Percentiles rank a stretch among this genome's conserved stretches.
Evolutionary conservation across 23 red algal species (phyloP).

Genomic region (Pyropia yezoensis): DNA sequence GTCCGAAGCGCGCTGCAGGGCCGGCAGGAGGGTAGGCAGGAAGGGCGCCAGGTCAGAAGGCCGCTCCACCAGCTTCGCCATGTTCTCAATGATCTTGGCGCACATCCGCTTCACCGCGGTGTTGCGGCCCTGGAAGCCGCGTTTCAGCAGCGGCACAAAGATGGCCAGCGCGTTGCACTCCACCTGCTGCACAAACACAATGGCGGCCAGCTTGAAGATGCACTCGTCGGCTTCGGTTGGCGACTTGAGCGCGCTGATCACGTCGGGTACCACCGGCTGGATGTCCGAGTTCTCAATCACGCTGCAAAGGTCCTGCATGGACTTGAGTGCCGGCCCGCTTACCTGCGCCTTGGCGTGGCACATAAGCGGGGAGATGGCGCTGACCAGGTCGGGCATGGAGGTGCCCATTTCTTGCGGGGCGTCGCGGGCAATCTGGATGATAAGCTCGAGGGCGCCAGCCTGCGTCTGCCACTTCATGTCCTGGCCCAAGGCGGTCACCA

Average conservation of each 20-base stretch:
- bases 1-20: slow-evolving; percentile 64
- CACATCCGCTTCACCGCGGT: slow-evolving; percentile 73
- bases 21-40: slow-evolving; percentile 72
- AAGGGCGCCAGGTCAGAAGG: slow-evolving; percentile 58
- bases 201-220: slow-evolving; percentile 68
- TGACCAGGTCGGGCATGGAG: slow-evolving; percentile 64
- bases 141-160: slow-evolving; percentile 64
- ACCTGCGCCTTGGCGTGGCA: slow-evolving; percentile 56
- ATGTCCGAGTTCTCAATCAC: slow-evolving; percentile 76
- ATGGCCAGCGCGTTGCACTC: slow-evolving; percentile 81
- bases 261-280: slow-evolving; percentile 57
- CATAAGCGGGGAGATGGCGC: slow-evolving; percentile 54
- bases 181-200: slow-evolving; percentile 67
- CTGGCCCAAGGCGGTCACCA: slow-evolving; percentile 42
- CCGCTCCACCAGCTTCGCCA: slow-evolving; percentile 82
- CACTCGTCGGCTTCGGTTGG: slow-evolving; percentile 54
- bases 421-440: slow-evolving; percentile 47
- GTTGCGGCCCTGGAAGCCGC: slow-evolving; percentile 67
- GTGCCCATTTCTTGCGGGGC: slow-evolving; percentile 70
- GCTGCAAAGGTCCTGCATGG: slow-evolving; percentile 47
- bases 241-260: slow-evolving; percentile 55
- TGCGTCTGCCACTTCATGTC: slow-evolving; percentile 68
- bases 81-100: slow-evolving; percentile 77
- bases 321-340: slow-evolving; percentile 17
- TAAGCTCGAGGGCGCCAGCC: slow-evolving; percentile 46